A percentile compares a stretch with the other conserved stretches of the same genome.
Evolutionary conservation across 225 moss, liverwort and hornwort species (phyloP).

Genomic region (Lunularia cruciata): DNA sequence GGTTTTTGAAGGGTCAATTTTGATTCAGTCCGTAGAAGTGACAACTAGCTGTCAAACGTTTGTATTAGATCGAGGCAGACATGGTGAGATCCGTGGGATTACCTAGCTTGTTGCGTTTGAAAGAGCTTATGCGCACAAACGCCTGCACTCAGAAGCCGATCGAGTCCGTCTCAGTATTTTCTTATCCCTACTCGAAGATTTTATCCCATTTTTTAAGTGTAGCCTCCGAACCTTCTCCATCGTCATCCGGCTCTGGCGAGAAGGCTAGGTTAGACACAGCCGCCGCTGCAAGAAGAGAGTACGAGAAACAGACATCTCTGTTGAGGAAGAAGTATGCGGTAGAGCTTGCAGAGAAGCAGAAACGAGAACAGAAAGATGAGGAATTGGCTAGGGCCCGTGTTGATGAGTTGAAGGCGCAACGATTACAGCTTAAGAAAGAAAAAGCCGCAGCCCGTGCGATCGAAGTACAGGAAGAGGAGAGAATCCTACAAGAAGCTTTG

Average conservation of each 20-base stretch:
- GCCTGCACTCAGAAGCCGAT: not conserved
- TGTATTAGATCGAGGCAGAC: not conserved
- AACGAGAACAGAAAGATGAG: constrained; percentile 61
- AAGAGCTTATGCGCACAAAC: not conserved
- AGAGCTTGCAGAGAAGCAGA: constrained; percentile 58
- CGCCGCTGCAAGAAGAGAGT: constrained; percentile 69
- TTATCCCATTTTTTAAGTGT: not conserved
- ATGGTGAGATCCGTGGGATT: constrained; percentile 7
- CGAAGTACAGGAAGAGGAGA: constrained; percentile 69
- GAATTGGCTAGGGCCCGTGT: constrained; percentile 57
- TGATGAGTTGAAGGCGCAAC: constrained; percentile 47
- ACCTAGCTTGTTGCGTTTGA: not conserved
- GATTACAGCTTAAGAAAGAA: constrained; percentile 44
- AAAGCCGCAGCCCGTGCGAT: constrained; percentile 47
- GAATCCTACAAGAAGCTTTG: constrained; percentile 49
- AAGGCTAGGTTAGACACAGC: constrained; percentile 19
- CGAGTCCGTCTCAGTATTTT: not conserved
- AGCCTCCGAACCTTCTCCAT: not conserved
- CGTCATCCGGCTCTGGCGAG: constrained; percentile 2
- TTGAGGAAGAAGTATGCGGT: constrained; percentile 78
- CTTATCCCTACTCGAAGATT: no score
- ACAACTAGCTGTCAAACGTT: not conserved
- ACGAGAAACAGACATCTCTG: constrained; percentile 61
- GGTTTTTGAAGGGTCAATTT: no score
- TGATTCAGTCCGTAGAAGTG: no score